Evolutionary conservation across 768 basidiomycete species (phyloP), one percentile per base, ranked within the genome.

Genomic region (Calocybe indica): DNA sequence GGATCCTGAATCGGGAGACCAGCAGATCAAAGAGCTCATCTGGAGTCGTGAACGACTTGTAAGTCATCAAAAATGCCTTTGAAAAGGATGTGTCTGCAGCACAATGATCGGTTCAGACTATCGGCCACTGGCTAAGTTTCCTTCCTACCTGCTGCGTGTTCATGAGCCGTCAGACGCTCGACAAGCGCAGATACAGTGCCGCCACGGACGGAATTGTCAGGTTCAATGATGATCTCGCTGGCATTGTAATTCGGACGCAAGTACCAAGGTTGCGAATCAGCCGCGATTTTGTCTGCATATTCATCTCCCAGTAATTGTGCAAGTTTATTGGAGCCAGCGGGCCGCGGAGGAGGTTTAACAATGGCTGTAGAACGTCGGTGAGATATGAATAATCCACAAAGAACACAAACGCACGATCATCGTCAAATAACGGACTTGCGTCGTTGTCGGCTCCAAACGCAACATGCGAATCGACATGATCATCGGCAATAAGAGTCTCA

Each of bases 21-120:
- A 98, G 81, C 12, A 87, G 73, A 49, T 92, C 83, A 46, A 95
- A 85, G 7, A 98, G 69, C 41, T 92, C 85, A 47, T 88, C 79
- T 39, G 88, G 71, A 5, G 83, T 84, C 11, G 89, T 90, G 65
- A 98, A 97, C 1, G 92, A 93, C 59, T 93, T 91, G 74, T 91
- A 96, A 1, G 95, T 96, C 80, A 96, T 85, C 54, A 98, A 67
- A 77, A 98, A 98, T 1, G 93, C 85, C 61, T 62, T 76, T 88
- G 67, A 86, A 95, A 6, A 0, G 83, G 76, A 63, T 96, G 88
- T 87, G 43, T 35, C 55, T 49, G 45, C 47, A 22, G 13, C 12
- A 31, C 42, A 42, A 48, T n/a, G 12, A 41, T 6, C 15, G 31
- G 38, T 14, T 48, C 50, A 15, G 46, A 29, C 33, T 15, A 40